Evolutionary conservation across 129 eudicot species (phyloP), one percentile per base, ranked within the genome.

Genomic region (Escallonia herrerae): DNA sequence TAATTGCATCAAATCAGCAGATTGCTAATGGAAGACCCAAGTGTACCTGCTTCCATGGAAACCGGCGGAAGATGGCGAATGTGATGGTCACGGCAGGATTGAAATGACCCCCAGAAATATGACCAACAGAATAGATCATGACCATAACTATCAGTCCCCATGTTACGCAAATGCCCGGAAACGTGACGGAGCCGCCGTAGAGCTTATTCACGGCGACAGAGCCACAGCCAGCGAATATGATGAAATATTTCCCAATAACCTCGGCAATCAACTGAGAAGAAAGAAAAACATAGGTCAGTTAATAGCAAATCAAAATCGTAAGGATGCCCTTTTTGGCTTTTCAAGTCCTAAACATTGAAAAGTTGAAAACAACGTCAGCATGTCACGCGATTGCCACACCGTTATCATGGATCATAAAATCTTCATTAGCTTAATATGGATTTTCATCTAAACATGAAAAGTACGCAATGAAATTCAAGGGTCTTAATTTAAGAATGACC

Each of bases 61-160:
- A 90, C 6, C 77, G 69, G 7, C 84, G 63, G 4, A 76, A 79
- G 15, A 81, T 8, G 43, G 95, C 76, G 22, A 74, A 73, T 2
- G 95, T 52, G 40, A 90, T 47, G 55, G 86, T 83, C 38, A 90
- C 88, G 1, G 86, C 97, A 5, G 97, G 95, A 39, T 86, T 90
- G 63, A 90, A 86, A 74, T 86, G 95, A 44, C 88, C 97, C 3
- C 87, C 91, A 3, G 97, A 90, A 0, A 90, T 48, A 12, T 90
- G 97, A 1, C 86, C 91, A 5, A 90, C 52, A 1, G 83, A 7
- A 72, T 86, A 86, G 49, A 83, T 62, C 89, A 84, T 81, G 54
- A 79, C 87, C 89, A 83, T 77, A 3, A 86, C 95, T 15, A 83
- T 83, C 7, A 83, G 67, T 5, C 97, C 97, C 95, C 95, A 90